Base-by-base conservation (phyloP, 2,329 filamentous ascomycete species). In the Cadophora gregata region DNA sequence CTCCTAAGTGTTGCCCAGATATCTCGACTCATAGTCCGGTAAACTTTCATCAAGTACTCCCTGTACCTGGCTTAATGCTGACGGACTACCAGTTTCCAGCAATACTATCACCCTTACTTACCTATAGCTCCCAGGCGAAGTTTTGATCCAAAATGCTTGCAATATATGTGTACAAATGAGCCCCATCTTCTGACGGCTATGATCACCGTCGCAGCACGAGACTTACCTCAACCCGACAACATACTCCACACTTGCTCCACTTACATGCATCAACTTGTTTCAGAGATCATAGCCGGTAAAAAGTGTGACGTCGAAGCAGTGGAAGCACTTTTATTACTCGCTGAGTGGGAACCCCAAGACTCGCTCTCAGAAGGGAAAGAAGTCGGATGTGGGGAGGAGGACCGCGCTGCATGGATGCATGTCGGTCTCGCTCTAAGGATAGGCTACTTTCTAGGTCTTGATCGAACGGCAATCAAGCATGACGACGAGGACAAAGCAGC, bases 341-440 rank as follows among this genome's bases (percentile, higher is more conserved):
- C 89, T 0, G 89, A 92, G 74, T 92, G 90, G 90, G 88, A 71
- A 61, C 70, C 72, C 14, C 70, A 71, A 66, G 68, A 73, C 50
- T 69, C 67, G 10, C 59, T 71, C 21, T 69, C 67, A 3, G 68
- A 72, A 53, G 68, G 62, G 7, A 87, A 87, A 36, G 82, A 85
- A 29, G 87, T 92, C n/a, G 90, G 89, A 0, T 84, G 89, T 65
- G 89, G 90, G 14, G 89, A 92, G 74, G 90, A 92, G 73, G 89
- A 92, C 71, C 85, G 90, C 55, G 89, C 90, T 53, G 89, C 89
- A 0, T 92, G 89, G 90, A 91, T 91, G 89, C 86, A 91, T 73
- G 88, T 91, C 4, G 90, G 90, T 1, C 81, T 90, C 24, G 90
- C 90, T 1, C 79, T 92, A 19, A 83, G 90, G 8, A 86, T 90